Evolutionary conservation across 2,329 filamentous ascomycete species (phyloP).

Genomic region (Raffaelea arxii): DNA sequence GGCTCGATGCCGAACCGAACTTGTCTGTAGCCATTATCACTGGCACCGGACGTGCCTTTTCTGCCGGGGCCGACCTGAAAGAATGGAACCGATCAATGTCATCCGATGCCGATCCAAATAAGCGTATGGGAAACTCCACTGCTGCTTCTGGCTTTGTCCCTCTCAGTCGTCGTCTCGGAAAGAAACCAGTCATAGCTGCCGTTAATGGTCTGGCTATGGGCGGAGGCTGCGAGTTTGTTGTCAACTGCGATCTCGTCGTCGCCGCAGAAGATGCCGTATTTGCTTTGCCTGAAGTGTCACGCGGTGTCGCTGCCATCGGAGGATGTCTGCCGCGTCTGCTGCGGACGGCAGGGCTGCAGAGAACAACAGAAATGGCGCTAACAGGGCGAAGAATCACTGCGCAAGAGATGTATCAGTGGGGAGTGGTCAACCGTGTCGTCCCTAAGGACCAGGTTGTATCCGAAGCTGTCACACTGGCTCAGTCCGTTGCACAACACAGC

Average conservation of each 20-base stretch:
- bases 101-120: background rate
- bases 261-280: constrained; percentile 43
- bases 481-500: constrained; percentile 53
- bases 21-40: background rate
- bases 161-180: constrained; percentile 12
- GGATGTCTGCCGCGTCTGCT: constrained; percentile 60
- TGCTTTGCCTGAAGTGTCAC: constrained; percentile 56
- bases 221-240: constrained; percentile 51
- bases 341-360: constrained; percentile 55
- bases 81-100: background rate
- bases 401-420: constrained; percentile 52
- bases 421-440: constrained; percentile 57
- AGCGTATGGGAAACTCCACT: background rate
- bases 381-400: constrained; percentile 52
- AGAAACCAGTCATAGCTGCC: constrained; percentile 54
- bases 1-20: background rate
- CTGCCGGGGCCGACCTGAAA: background rate
- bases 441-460: constrained; percentile 35
- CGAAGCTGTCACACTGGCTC: constrained; percentile 52
- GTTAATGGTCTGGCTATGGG: constrained; percentile 53
- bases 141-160: background rate
- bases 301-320: constrained; percentile 61
- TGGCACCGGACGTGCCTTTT: background rate
- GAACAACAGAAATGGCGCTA: constrained; percentile 65
- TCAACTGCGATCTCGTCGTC: constrained; percentile 51